A percentile compares a stretch with the other conserved stretches of the same genome.
phyloP scores from a whole-genome alignment of 805 yeast species.

The Limtongozyma cylindracea region DNA sequence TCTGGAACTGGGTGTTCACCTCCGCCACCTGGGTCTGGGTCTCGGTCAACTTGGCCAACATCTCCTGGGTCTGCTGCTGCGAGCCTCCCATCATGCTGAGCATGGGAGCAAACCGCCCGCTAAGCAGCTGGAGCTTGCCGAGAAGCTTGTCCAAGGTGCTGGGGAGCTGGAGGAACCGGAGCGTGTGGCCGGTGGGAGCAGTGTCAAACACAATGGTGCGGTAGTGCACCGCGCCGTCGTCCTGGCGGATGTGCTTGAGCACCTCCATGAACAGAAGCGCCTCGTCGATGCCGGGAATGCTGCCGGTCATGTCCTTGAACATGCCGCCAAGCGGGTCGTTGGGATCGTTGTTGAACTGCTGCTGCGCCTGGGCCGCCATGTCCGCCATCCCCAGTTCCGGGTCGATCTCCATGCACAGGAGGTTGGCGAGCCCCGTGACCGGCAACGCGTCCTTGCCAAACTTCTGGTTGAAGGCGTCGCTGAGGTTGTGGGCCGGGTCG shows the following conservation, averaged over 20 bases:
- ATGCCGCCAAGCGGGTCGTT: slow-evolving; percentile 42
- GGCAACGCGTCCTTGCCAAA: slow-evolving; percentile 91
- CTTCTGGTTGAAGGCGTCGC: slow-evolving; percentile 96
- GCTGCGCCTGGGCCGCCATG: slow-evolving; percentile 35
- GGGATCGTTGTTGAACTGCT: slow-evolving; percentile 20
- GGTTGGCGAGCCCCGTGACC: slow-evolving; percentile 70
- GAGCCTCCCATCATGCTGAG: slow-evolving; percentile 56
- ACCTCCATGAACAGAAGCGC: slow-evolving; percentile 96
- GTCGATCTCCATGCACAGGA: slow-evolving; percentile 96
- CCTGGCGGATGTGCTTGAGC: slow-evolving; percentile 82
- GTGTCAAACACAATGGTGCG: slow-evolving; percentile 92
- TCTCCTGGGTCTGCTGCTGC: slow-evolving; percentile 32
- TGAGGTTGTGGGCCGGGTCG: slow-evolving; percentile 94
- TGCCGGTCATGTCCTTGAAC: slow-evolving; percentile 79
- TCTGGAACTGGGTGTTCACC: slow-evolving; percentile 84
- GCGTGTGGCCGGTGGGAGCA: slow-evolving; percentile 98
- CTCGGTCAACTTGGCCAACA: slow-evolving; percentile 56
- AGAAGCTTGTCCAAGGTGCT: slow-evolving; percentile 73
- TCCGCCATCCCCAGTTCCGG: slow-evolving; percentile 88
- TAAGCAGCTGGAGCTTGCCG: slow-evolving; percentile 66
- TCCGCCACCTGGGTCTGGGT: slow-evolving; percentile 62
- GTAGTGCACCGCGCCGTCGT: slow-evolving; percentile 14
- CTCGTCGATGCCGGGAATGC: slow-evolving; percentile 97
- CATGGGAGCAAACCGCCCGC: slow-evolving; percentile 80
- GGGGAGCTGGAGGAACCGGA: slow-evolving; percentile 86